These are phyloP conservation scores for Lizonia empirigonia DNA, from an alignment of 2,329 filamentous ascomycete genomes.

Conservation along the genomic window DNA sequence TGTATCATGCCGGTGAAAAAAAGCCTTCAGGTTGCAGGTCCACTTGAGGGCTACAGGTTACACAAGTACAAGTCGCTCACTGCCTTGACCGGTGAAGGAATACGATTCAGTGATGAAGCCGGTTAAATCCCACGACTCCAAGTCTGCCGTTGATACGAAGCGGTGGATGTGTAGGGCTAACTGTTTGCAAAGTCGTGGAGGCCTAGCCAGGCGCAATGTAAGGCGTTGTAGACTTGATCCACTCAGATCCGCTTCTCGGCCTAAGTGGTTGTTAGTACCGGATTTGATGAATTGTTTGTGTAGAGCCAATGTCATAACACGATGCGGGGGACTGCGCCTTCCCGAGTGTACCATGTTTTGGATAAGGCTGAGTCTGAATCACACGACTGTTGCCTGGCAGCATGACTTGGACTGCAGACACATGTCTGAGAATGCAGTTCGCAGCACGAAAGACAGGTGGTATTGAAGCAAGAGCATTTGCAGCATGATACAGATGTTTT, in stretches of 20 bases:
- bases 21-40: not conserved
- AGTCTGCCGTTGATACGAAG: not conserved
- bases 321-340: constrained; percentile 4
- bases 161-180: too few relatives aligned
- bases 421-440: not conserved
- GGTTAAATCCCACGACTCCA: not conserved
- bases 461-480: not conserved
- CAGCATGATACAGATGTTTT: not conserved
- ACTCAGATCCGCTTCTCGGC: constrained; percentile 24
- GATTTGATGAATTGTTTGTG: constrained; percentile 1
- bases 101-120: not conserved
- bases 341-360: not conserved
- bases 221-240: not conserved
- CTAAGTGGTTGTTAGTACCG: constrained; percentile 32
- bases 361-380: constrained; percentile 31
- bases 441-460: not conserved
- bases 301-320: not conserved
- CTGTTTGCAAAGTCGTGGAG: too few relatives aligned
- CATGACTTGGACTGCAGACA: constrained; percentile 13
- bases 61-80: constrained; percentile 10
- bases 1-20: constrained; percentile 28
- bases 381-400: constrained; percentile 30
- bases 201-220: not conserved
- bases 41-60: constrained; percentile 4
- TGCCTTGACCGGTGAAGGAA: constrained; percentile 3